Evolutionary conservation across 2,329 filamentous ascomycete species (phyloP).

Genomic region (Anthostomella pinea): DNA sequence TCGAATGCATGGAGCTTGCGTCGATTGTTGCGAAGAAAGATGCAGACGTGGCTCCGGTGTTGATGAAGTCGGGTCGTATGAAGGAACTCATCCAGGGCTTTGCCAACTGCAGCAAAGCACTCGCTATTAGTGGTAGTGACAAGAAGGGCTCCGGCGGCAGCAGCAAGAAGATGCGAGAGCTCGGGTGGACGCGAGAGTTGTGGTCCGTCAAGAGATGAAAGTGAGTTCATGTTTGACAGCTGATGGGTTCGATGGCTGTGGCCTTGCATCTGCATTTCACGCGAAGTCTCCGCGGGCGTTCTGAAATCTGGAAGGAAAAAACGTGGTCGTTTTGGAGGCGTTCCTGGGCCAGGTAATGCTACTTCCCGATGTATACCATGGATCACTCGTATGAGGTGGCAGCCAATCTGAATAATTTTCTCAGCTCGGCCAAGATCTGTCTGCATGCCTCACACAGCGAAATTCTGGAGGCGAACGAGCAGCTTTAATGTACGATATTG

Average conservation of each 20-base stretch:
- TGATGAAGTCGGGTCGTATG: slow-evolving; percentile 65
- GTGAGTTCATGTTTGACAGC: too few relatives aligned
- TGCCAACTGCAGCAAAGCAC: slow-evolving; percentile 72
- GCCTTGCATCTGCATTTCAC: not conserved
- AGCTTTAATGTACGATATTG: too few relatives aligned
- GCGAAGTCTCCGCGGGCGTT: too few relatives aligned
- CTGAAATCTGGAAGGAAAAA: slow-evolving; percentile 5
- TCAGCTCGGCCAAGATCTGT: too few relatives aligned
- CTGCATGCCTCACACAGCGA: too few relatives aligned
- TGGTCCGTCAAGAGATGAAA: slow-evolving; percentile 53
- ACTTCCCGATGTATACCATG: too few relatives aligned
- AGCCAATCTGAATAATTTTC: too few relatives aligned
- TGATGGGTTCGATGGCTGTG: not conserved
- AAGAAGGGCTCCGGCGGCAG: slow-evolving; percentile 49
- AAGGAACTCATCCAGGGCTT: slow-evolving; percentile 74
- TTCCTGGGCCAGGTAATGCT: too few relatives aligned
- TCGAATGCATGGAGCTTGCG: slow-evolving; percentile 85
- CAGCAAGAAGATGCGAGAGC: slow-evolving; percentile 59
- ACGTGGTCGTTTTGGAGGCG: not conserved
- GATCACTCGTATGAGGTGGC: slow-evolving; percentile 1
- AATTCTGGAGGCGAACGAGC: too few relatives aligned
- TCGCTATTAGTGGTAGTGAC: slow-evolving; percentile 55
- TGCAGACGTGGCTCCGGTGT: slow-evolving; percentile 63
- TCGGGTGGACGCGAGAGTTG: slow-evolving; percentile 61
- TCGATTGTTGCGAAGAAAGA: slow-evolving; percentile 69